These are phyloP conservation scores for Brassica carinata DNA, from an alignment of 345 rosid species.

Conservation along the genomic window DNA sequence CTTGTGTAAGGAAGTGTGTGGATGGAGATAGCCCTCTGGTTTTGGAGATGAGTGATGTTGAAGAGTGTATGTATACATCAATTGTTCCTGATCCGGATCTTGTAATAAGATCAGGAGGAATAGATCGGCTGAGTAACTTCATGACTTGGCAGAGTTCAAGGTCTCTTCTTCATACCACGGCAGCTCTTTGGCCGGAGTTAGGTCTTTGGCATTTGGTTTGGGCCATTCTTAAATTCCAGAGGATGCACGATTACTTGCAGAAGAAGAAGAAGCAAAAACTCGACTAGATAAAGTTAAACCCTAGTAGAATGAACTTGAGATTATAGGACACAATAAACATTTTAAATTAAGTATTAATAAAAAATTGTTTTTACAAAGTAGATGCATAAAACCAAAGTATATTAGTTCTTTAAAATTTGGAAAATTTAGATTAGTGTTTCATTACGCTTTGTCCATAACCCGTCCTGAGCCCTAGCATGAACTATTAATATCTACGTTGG, in stretches of 20 bases:
- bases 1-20: conserved; percentile 48
- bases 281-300: background rate
- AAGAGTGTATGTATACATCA: conserved; percentile 55
- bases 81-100: conserved; percentile 69
- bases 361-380: background rate
- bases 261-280: conserved; percentile 47
- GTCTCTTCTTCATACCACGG: conserved; percentile 49
- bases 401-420: background rate
- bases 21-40: conserved; percentile 8
- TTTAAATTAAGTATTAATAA: background rate
- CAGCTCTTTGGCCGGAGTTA: conserved; percentile 74
- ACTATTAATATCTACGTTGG: background rate
- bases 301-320: background rate
- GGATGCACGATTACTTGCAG: conserved; percentile 46
- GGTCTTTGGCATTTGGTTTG: conserved; percentile 63
- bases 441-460: background rate
- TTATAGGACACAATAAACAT: background rate
- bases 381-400: background rate
- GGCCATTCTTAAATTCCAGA: conserved; percentile 60
- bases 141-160: conserved; percentile 60
- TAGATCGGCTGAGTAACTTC: conserved; percentile 66
- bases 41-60: conserved; percentile 48
- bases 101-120: conserved; percentile 68
- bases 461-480: background rate
- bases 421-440: background rate